phyloP scores from a whole-genome alignment of 495 filamentous ascomycete species.

The Pyrenula massariospora region DNA sequence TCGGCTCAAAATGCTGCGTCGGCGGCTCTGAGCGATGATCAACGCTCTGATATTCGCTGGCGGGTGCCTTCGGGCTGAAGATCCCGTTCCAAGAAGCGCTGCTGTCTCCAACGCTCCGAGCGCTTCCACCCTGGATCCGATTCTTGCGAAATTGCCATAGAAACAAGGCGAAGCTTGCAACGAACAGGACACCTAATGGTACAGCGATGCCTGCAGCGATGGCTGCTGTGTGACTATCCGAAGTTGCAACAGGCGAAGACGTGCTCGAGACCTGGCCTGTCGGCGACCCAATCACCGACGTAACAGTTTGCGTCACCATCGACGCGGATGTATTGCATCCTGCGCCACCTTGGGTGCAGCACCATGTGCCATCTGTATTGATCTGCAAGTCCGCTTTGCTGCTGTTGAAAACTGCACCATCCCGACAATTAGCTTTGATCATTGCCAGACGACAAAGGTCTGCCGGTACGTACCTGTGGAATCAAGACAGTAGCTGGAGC shows the following conservation, averaged over 20 bases:
- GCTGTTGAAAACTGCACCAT: neutral
- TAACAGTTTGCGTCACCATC: neutral
- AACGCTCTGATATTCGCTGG: neutral
- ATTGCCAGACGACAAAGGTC: neutral
- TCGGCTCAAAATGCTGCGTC: neutral
- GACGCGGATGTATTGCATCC: neutral
- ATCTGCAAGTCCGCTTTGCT: neutral
- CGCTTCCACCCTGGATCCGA: neutral
- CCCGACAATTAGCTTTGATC: neutral
- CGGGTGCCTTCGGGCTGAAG: neutral
- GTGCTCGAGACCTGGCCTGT: neutral
- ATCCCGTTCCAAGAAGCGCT: neutral
- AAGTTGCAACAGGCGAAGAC: neutral
- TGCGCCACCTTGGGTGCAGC: neutral
- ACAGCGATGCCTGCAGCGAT: neutral
- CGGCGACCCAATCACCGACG: neutral
- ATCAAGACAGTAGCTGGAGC: neutral
- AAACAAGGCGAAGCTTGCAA: neutral
- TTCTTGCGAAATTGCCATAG: neutral
- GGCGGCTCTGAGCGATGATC: neutral
- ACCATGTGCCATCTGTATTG: neutral
- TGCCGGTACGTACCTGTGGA: neutral
- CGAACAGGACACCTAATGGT: neutral
- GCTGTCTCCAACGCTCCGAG: neutral
- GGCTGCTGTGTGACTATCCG: neutral